Conservation (phyloP, 345 rosid species). For the Salix exigua region DNA sequence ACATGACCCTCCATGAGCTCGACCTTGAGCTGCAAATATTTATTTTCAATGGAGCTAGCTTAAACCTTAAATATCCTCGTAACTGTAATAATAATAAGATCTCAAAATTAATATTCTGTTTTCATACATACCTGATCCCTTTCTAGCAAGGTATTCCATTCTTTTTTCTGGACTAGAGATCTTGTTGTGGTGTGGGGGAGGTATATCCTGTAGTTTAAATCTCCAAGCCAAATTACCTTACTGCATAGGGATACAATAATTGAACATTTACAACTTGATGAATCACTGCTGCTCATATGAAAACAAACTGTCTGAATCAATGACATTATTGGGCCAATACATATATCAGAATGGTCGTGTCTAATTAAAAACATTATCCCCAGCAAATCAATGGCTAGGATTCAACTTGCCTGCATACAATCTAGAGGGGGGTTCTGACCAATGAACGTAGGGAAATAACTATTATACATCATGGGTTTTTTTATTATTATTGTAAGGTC, state of each 20-base stretch:
- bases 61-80: not conserved
- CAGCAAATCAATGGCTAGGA: not conserved
- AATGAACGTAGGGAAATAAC: not conserved
- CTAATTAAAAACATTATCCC: not conserved
- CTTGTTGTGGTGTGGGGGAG: conserved; percentile 36
- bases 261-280: not conserved
- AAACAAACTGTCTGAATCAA: not conserved
- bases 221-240: conserved; percentile 92
- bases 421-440: not conserved
- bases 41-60: not conserved
- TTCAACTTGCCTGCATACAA: not conserved
- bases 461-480: not conserved
- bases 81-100: not conserved
- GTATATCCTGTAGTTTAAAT: conserved; percentile 87
- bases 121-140: conserved; percentile 63
- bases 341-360: not conserved
- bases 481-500: not conserved
- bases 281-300: not conserved
- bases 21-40: conserved; percentile 49
- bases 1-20: conserved; percentile 76
- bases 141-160: conserved; percentile 82
- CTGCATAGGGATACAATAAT: conserved; percentile 30
- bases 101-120: not conserved
- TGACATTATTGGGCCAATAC: not conserved
- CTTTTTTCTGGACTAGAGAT: conserved; percentile 49